Evolutionary conservation across 2,329 filamentous ascomycete genomes (phyloP).

Genomic region (Trichoderma sp.): DNA sequence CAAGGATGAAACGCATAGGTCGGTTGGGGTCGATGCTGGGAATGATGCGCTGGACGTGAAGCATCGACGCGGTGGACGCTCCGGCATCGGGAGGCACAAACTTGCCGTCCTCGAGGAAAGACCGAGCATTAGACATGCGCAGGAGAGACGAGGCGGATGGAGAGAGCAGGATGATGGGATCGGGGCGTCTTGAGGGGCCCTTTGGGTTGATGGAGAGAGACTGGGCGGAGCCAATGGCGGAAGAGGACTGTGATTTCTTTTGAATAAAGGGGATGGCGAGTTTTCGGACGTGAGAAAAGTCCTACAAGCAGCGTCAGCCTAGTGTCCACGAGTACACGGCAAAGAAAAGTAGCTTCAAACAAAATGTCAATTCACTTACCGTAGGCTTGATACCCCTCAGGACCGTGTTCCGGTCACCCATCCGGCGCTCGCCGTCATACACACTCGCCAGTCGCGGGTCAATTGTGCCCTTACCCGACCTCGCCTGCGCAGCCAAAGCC

Average conservation of each 20-base stretch:
- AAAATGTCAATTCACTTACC: conserved; percentile 48
- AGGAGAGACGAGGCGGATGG: conserved; percentile 93
- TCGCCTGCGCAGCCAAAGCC: conserved; percentile 42
- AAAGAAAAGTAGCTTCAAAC: neutral
- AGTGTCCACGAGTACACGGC: neutral
- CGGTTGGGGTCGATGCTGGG: conserved; percentile 66
- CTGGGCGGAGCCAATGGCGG: conserved; percentile 41
- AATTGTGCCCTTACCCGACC: conserved; percentile 62
- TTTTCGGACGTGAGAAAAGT: conserved; percentile 92
- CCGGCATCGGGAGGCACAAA: conserved; percentile 75
- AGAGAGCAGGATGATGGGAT: conserved; percentile 95
- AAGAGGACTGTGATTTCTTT: conserved; percentile 48
- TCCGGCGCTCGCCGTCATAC: conserved; percentile 84
- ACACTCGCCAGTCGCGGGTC: conserved; percentile 84
- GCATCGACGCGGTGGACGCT: conserved; percentile 69
- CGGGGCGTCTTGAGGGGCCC: conserved; percentile 48
- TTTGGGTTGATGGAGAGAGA: conserved; percentile 55
- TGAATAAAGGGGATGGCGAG: conserved; percentile 73
- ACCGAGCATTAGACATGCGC: conserved; percentile 92
- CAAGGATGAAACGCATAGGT: conserved; percentile 88
- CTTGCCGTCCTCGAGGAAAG: conserved; percentile 81
- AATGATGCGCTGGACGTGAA: conserved; percentile 78
- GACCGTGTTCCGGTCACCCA: conserved; percentile 88
- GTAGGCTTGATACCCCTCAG: conserved; percentile 84
- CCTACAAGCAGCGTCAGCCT: conserved; percentile 47